A percentile compares a stretch with the other conserved stretches of the same genome.
phyloP scores from a whole-genome alignment of 371 early-diverging fungal species.

The Mortierella sp. region DNA sequence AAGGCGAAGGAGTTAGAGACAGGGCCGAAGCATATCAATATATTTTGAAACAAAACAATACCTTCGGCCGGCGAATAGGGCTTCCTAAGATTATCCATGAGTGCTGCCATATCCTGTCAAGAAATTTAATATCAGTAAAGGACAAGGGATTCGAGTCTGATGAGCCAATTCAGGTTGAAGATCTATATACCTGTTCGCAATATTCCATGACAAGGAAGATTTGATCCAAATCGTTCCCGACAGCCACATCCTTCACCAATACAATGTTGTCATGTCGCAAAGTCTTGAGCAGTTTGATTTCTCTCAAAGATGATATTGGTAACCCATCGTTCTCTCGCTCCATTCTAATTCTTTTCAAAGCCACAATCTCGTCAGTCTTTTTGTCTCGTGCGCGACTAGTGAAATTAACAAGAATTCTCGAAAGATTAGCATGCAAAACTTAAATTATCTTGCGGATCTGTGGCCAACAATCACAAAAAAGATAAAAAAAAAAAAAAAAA shows the following conservation, averaged over 20 bases:
- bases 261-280: constrained; percentile 92
- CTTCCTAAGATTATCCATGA: constrained; percentile 71
- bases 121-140: not conserved
- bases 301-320: constrained; percentile 88
- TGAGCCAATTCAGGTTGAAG: not conserved
- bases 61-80: constrained; percentile 75
- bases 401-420: not conserved
- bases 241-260: constrained; percentile 83
- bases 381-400: constrained; percentile 73
- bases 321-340: constrained; percentile 87
- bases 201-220: constrained; percentile 86
- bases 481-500: too few species aligned
- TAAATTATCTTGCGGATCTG: not conserved
- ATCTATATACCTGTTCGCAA: constrained; percentile 72
- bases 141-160: not conserved
- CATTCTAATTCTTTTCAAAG: constrained; percentile 91
- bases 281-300: constrained; percentile 91
- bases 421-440: not conserved
- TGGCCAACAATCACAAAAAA: not conserved
- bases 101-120: constrained; percentile 72
- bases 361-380: constrained; percentile 77
- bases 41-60: constrained; percentile 23
- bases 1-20: not conserved
- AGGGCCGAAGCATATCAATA: not conserved
- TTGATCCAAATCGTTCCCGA: constrained; percentile 70